phyloP scores from a whole-genome alignment of 768 basidiomycete genomes.

The Lentinula sp. region DNA sequence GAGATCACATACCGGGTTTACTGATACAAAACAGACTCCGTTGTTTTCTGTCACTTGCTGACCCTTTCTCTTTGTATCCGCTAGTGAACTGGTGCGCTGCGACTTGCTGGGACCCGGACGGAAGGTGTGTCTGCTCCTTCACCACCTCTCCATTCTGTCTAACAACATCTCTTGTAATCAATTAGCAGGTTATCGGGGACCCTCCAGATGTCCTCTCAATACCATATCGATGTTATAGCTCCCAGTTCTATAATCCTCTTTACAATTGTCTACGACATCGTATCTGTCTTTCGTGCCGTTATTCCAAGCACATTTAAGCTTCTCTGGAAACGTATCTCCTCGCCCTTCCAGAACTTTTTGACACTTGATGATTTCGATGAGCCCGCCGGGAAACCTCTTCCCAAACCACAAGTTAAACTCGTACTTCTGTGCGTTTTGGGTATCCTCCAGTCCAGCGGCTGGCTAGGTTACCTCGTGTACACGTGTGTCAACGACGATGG shows the following conservation, averaged over 20 bases:
- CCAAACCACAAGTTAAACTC: slow-evolving; percentile 21
- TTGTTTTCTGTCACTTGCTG: neutral
- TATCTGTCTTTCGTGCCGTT: slow-evolving; percentile 12
- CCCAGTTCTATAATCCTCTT: slow-evolving; percentile 19
- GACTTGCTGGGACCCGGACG: neutral
- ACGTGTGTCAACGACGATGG: slow-evolving; percentile 19
- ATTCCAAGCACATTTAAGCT: slow-evolving; percentile 20
- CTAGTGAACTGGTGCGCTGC: neutral
- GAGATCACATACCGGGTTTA: slow-evolving; percentile 40
- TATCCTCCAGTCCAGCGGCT: slow-evolving; percentile 30
- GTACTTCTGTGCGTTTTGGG: slow-evolving; percentile 31
- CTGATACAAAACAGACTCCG: slow-evolving; percentile 24
- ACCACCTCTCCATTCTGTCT: neutral
- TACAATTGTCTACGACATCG: slow-evolving; percentile 24
- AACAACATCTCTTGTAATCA: neutral
- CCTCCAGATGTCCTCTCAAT: neutral
- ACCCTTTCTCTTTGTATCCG: neutral
- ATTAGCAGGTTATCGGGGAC: neutral
- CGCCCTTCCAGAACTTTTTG: slow-evolving; percentile 50
- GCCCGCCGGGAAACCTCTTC: slow-evolving; percentile 22
- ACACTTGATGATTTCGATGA: slow-evolving; percentile 44
- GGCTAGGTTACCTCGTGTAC: slow-evolving; percentile 37
- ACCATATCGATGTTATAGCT: neutral
- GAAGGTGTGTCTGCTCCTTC: neutral
- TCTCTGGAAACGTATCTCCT: slow-evolving; percentile 17